Base-by-base conservation (phyloP, 2,329 filamentous ascomycete genomes). In the Xylariaceae sp. region DNA sequence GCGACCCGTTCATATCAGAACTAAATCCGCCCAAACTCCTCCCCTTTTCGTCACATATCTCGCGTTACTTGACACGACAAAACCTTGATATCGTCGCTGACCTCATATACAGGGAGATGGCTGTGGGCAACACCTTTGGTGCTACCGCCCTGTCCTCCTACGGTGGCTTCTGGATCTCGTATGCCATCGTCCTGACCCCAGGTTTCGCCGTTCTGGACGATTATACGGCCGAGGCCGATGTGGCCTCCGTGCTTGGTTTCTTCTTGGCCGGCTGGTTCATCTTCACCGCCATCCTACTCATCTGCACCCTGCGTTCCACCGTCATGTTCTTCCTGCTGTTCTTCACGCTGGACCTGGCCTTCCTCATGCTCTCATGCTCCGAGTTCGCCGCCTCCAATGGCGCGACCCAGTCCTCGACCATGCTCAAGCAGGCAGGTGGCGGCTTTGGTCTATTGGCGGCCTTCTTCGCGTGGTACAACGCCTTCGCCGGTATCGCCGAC, bases 381-480 rank as follows among this genome's bases (percentile, higher is more conserved):
- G 82, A 87, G 49, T 80, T 69, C 49, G 74, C 73, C 34, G 55
- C 48, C 54, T 68, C 83, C 60, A 67, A 78, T 47, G 74, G 73
- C 43, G 67, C 74, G 49, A 41, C 61, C 15, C 50, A 53, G 1
- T 65, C 76, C 13, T 64, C 74, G 50, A 42, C 64, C 4, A 65
- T 63, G 13, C 67, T 87, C 34, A 79, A 79, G 55, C 85, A 83
- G 64, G 79, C 84, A 3, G 88, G 85, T 49, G 89, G 88, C 39
- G 73, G 81, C 47, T 91, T 93, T 59, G 88, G 88, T n/a, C 74
- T 93, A 47, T 55, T 93, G 6, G 81, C 87, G 1, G 85, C 87
- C 0, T 93, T 94, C 61, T 60, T 87, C 42, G 87, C 88, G 3
- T 94, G 88, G 88, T 94, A 91, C 67, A 89, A 89, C 57, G 87